Base-by-base conservation (phyloP, 306 rosid genomes). In the Cyclanthera cordifolia region DNA sequence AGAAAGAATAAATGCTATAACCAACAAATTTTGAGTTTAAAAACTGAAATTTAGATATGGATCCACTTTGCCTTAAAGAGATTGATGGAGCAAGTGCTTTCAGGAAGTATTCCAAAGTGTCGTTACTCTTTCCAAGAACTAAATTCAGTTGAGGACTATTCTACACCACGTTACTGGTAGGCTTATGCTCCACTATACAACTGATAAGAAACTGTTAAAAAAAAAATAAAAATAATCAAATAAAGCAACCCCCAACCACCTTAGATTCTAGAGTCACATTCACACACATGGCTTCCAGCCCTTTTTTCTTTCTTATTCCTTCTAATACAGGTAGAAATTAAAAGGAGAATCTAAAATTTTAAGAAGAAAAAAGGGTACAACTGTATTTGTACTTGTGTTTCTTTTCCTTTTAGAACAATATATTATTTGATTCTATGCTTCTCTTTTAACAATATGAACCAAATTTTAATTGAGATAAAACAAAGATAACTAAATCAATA, bases 201-300 rank as follows among this genome's bases (percentile, higher is more conserved):
- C 30, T 41, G 69, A 39, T 19, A 20, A 39, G 11, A 17, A 15
- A 60, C 16, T 3, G 32, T 28, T 28, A 4, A 28, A 28, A 28
- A 28, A n/a, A n/a, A n/a, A n/a, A n/a, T n/a, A n/a, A n/a, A n/a
- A n/a, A n/a, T 32, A 43, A 43, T 64, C 51, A 39, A 41, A 41
- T 19, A 64, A 43, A 64, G 69, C 53, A 64, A 39, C 69, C 7
- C 6, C 12, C 52, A 20, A 21, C 37, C 53, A 43, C 69, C 52
- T 41, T 0, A 32, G 25, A 59, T 17, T 59, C 67, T 59, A 19
- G 23, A n/a, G 50, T 53, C 28, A 34, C 68, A 24, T 27, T 19
- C 68, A 17, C 25, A 17, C 68, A 61, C 68, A 61, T 61, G 68
- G n/a, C 49, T 61, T 37, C 68, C 45, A 57, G 30, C 65, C 45